Evolutionary conservation across 352 stramenopile genomes (phyloP).

Genomic region (Pythium myriotylum): DNA sequence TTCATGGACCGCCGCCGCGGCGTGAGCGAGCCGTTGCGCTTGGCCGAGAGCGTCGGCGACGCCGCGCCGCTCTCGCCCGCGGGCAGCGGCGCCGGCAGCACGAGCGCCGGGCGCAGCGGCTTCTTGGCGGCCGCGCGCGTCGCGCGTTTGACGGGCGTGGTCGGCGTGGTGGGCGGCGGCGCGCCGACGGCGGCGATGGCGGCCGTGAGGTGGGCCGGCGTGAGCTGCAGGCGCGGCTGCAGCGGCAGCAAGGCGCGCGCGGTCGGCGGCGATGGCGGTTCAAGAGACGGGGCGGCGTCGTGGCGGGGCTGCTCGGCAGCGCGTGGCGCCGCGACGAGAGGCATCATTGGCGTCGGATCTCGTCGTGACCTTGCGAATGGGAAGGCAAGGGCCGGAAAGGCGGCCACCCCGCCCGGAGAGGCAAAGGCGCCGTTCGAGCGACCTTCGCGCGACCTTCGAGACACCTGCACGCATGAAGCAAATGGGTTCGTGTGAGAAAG

Average conservation of each 20-base stretch:
- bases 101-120: conserved; percentile 6
- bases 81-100: conserved; percentile 4
- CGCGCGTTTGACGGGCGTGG: not conserved
- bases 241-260: conserved; percentile 1
- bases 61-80: not conserved
- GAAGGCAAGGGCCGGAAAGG: conserved; percentile 9
- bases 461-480: conserved; percentile 2
- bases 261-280: not conserved
- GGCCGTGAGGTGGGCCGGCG: conserved; percentile 9
- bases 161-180: not conserved
- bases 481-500: conserved; percentile 13
- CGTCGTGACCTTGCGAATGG: conserved; percentile 1
- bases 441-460: conserved; percentile 12
- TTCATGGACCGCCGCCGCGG: conserved; percentile 17
- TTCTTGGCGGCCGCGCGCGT: conserved; percentile 6
- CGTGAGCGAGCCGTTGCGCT: not conserved
- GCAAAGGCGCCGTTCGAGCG: conserved; percentile 3
- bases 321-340: not conserved
- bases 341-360: not conserved
- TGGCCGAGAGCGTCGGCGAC: conserved; percentile 9
- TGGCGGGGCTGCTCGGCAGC: not conserved
- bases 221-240: conserved; percentile 10
- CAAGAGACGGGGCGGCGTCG: not conserved
- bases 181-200: conserved; percentile 11
- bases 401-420: conserved; percentile 2